Conservation (phyloP, 148 eudicot species). For the Rhododendron henanense region DNA sequence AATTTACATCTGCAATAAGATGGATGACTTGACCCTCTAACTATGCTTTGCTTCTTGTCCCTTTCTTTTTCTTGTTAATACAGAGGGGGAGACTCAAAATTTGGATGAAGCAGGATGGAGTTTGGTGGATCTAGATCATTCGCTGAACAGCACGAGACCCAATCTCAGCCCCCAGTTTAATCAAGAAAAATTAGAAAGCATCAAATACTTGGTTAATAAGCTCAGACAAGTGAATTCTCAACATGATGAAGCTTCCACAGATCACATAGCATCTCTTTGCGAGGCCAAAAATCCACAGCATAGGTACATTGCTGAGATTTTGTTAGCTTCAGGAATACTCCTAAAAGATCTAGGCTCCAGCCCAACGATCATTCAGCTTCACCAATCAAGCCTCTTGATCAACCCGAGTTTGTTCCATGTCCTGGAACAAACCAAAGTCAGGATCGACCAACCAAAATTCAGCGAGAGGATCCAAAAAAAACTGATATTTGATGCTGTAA, state of each 20-base stretch:
- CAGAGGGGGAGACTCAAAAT: conserved; percentile 30
- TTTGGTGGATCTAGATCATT: conserved; percentile 21
- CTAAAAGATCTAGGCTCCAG: conserved; percentile 33
- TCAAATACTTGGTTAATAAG: conserved; percentile 35
- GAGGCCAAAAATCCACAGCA: conserved; percentile 31
- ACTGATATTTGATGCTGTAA: conserved; percentile 59
- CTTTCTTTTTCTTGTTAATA: conserved; percentile 20
- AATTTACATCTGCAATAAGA: not conserved
- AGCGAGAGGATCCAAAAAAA: conserved; percentile 32
- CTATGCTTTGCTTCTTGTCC: not conserved
- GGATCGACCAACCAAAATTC: conserved; percentile 19
- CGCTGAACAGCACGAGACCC: conserved; percentile 21
- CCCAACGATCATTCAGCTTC: conserved; percentile 23
- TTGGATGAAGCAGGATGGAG: conserved; percentile 36
- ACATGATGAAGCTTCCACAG: conserved; percentile 19
- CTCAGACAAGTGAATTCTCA: conserved; percentile 27
- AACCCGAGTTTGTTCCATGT: conserved; percentile 55
- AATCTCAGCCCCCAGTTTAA: conserved; percentile 18
- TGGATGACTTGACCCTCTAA: not conserved
- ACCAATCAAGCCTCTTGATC: conserved; percentile 36
- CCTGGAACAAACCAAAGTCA: conserved; percentile 53
- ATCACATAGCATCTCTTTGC: conserved; percentile 18
- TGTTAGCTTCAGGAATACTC: conserved; percentile 51
- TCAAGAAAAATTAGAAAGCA: conserved; percentile 23
- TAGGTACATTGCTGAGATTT: conserved; percentile 47